Conservation (phyloP, 176 grass and related monocot genomes). For the Tillandsia leiboldiana region DNA sequence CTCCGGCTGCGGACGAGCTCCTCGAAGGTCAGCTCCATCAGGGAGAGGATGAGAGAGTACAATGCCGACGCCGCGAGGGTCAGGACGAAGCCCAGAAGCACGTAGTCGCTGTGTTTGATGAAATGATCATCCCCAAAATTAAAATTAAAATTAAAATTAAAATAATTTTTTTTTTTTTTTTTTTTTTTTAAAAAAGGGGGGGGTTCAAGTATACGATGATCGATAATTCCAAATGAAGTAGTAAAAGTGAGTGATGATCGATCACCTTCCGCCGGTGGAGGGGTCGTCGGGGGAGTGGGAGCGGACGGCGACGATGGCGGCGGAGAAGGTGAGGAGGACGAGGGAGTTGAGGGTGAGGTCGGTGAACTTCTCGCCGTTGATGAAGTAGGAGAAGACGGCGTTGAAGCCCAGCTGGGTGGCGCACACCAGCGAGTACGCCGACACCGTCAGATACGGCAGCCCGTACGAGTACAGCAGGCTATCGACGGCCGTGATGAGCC, state of each 20-base stretch:
- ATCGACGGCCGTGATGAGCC: constrained; percentile 40
- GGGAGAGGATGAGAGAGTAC: constrained; percentile 58
- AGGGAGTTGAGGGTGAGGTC: constrained; percentile 57
- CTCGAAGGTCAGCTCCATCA: constrained; percentile 76
- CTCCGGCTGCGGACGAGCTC: constrained; percentile 76
- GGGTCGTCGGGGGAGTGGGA: constrained; percentile 6
- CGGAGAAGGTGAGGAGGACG: constrained; percentile 57
- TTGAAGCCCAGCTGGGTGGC: constrained; percentile 54
- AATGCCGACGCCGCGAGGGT: constrained; percentile 40
- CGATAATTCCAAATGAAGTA: too few species aligned
- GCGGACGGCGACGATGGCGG: constrained; percentile 35
- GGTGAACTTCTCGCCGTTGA: constrained; percentile 50
- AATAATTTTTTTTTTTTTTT: too few species aligned
- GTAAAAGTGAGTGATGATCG: too few species aligned
- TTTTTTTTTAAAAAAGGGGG: too few species aligned
- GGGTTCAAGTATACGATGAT: too few species aligned
- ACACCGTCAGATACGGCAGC: constrained; percentile 55
- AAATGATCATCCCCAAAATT: too few species aligned
- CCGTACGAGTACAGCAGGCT: constrained; percentile 70
- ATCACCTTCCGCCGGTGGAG: too few species aligned
- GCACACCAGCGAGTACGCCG: constrained; percentile 43
- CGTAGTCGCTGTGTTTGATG: constrained; percentile 18
- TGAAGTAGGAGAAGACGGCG: constrained; percentile 64
- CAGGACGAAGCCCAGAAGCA: constrained; percentile 28
- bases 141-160: too few species aligned